Evolutionary conservation across 768 basidiomycete species (phyloP).

Genomic region (Tephrocybe sp.): DNA sequence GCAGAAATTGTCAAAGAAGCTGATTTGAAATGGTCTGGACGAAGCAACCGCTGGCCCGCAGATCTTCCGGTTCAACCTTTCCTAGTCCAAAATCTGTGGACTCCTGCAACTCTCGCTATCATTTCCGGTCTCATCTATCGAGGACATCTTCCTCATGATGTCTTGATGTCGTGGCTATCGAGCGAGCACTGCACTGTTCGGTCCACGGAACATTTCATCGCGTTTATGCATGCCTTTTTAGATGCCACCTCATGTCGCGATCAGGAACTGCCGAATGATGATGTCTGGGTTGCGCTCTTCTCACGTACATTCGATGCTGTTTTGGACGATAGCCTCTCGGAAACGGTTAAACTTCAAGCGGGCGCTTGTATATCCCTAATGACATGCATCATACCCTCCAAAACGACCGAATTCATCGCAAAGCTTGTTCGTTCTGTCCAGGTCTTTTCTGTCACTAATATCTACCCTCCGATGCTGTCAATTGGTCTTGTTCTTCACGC

Average conservation of each 20-base stretch:
- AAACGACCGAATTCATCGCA: slow-evolving; percentile 17
- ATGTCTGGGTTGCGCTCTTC: slow-evolving; percentile 29
- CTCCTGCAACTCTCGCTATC: slow-evolving; percentile 38
- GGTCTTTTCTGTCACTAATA: slow-evolving; percentile 19
- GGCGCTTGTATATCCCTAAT: slow-evolving; percentile 28
- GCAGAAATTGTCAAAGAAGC: slow-evolving; percentile 21
- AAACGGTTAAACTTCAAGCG: slow-evolving; percentile 16
- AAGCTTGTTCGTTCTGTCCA: slow-evolving; percentile 26
- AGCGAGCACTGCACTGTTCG: slow-evolving; percentile 22
- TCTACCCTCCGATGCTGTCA: slow-evolving; percentile 27
- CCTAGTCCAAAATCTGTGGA: slow-evolving; percentile 41
- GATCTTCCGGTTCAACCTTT: slow-evolving; percentile 30
- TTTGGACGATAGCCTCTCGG: slow-evolving; percentile 14
- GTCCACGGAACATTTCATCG: slow-evolving; percentile 28
- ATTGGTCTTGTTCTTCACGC: slow-evolving; percentile 28
- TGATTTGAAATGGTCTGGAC: slow-evolving; percentile 32
- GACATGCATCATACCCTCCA: slow-evolving; percentile 21
- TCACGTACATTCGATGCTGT: slow-evolving; percentile 19
- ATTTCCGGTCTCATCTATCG: slow-evolving; percentile 44
- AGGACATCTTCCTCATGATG: slow-evolving; percentile 20
- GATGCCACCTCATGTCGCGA: slow-evolving; percentile 29
- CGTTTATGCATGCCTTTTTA: slow-evolving; percentile 45
- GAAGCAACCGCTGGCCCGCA: slow-evolving; percentile 14
- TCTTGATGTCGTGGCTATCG: slow-evolving; percentile 39
- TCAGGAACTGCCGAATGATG: slow-evolving; percentile 12